phyloP scores from a whole-genome alignment of 2,329 filamentous ascomycete genomes.

The Cylindrodendrum hubeiense region DNA sequence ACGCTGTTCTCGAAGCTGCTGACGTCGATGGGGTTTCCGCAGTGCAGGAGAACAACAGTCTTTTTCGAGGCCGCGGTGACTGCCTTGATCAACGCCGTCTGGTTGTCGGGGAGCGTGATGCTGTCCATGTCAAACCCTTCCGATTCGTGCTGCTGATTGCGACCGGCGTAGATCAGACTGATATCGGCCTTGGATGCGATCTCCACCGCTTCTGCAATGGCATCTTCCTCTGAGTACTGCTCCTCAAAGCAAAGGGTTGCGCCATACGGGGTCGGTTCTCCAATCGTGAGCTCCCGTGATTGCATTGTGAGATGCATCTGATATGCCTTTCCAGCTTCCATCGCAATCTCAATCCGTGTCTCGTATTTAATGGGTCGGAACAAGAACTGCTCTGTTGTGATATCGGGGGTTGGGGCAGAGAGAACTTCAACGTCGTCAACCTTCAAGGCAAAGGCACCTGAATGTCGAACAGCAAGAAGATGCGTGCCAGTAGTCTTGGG shows the following conservation, averaged over 20 bases:
- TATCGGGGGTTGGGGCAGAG: neutral
- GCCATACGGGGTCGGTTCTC: constrained; percentile 25
- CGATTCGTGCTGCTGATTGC: constrained; percentile 32
- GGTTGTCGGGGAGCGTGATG: constrained; percentile 27
- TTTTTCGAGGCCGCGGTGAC: constrained; percentile 25
- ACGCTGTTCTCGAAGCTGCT: constrained; percentile 24
- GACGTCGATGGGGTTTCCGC: constrained; percentile 30
- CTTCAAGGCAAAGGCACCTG: constrained; percentile 17
- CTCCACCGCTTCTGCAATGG: constrained; percentile 23
- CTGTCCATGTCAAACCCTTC: constrained; percentile 32
- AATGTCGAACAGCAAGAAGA: constrained; percentile 24
- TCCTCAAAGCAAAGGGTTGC: constrained; percentile 33
- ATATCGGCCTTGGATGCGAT: constrained; percentile 10
- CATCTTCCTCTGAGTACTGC: constrained; percentile 18
- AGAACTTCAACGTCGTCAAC: constrained; percentile 18
- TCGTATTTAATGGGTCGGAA: constrained; percentile 26
- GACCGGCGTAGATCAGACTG: constrained; percentile 29
- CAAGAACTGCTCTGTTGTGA: constrained; percentile 32
- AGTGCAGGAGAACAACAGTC: constrained; percentile 28
- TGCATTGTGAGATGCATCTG: constrained; percentile 21
- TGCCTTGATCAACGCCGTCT: constrained; percentile 23
- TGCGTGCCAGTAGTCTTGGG: constrained; percentile 27
- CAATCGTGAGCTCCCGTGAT: constrained; percentile 1
- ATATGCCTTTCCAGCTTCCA: constrained; percentile 20
- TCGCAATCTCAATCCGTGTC: constrained; percentile 16